A percentile compares a stretch with the other conserved stretches of the same genome.
phyloP scores from a whole-genome alignment of 106 monocot species.

The Allium cepa region DNA sequence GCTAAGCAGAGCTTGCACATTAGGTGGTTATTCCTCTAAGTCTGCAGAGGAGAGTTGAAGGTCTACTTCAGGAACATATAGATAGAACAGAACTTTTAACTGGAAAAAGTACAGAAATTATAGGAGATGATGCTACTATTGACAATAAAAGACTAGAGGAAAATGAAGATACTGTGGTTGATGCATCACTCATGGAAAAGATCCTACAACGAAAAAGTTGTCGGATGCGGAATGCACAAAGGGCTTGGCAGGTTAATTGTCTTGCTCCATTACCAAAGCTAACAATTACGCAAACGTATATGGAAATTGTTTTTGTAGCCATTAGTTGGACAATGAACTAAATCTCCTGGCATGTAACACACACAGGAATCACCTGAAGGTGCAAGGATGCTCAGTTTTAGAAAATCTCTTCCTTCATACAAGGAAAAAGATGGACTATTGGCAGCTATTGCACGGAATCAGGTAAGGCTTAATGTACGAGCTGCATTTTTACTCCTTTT shows the following conservation, averaged over 20 bases:
- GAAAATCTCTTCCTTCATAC: constrained; percentile 92
- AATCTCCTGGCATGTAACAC: background rate
- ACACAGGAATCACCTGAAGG: constrained; percentile 93
- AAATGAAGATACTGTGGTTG: constrained; percentile 50
- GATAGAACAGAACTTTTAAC: constrained; percentile 55
- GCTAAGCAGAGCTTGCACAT: constrained; percentile 1
- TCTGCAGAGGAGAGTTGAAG: constrained; percentile 91
- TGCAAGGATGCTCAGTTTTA: constrained; percentile 70
- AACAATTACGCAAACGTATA: background rate
- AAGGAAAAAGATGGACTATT: constrained; percentile 85
- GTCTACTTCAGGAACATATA: constrained; percentile 84
- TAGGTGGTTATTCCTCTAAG: constrained; percentile 92
- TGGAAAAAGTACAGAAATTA: constrained; percentile 8
- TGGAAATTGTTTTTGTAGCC: background rate
- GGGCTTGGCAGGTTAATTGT: constrained; percentile 77
- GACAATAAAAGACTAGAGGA: constrained; percentile 35
- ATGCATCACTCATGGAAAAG: constrained; percentile 82
- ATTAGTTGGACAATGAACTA: background rate
- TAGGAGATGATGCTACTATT: constrained; percentile 15
- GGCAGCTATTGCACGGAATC: constrained; percentile 96
- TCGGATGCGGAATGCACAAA: constrained; percentile 84
- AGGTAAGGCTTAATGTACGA: constrained; percentile 29
- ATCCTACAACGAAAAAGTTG: constrained; percentile 82
- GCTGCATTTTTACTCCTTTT: background rate
- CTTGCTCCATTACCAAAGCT: background rate